A percentile compares a stretch with the other conserved stretches of the same genome.
Evolutionary conservation across 2,329 filamentous ascomycete genomes (phyloP).

Genomic region (Metarhizium robertsii): DNA sequence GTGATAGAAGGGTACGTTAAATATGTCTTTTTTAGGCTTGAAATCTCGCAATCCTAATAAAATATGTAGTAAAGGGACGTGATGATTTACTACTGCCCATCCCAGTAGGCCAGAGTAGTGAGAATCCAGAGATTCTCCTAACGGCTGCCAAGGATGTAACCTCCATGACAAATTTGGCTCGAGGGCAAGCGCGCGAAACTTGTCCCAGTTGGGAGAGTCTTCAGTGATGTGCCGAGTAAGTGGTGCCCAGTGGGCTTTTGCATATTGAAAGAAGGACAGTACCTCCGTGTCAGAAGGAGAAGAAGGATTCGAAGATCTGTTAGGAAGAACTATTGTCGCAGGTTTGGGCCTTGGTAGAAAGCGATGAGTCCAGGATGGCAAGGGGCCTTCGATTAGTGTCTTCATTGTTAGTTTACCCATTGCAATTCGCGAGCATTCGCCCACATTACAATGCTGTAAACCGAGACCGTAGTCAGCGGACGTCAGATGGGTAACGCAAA

Average conservation of each 20-base stretch:
- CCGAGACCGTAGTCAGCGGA: neutral
- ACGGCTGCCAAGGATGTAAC: neutral
- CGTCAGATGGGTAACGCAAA: neutral
- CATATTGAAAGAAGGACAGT: neutral
- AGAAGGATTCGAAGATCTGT: too few relatives aligned
- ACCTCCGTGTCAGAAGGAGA: neutral
- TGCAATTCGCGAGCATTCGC: neutral
- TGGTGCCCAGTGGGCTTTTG: neutral
- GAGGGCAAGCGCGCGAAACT: neutral
- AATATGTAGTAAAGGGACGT: neutral
- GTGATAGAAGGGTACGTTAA: neutral
- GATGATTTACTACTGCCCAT: neutral
- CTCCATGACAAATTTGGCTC: neutral
- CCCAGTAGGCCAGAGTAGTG: neutral
- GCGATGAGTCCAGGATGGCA: neutral
- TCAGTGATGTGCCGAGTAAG: neutral
- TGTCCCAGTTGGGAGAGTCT: neutral
- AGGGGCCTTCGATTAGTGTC: neutral
- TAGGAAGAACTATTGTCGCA: neutral
- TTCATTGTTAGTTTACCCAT: neutral
- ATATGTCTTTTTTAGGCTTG: neutral
- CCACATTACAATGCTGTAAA: neutral
- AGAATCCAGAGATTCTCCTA: neutral
- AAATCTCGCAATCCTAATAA: neutral
- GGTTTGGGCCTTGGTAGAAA: neutral